Evolutionary conservation across 2,329 filamentous ascomycete genomes (phyloP), one percentile per base, ranked within the genome.

Genomic region (Trichoderma koningii): DNA sequence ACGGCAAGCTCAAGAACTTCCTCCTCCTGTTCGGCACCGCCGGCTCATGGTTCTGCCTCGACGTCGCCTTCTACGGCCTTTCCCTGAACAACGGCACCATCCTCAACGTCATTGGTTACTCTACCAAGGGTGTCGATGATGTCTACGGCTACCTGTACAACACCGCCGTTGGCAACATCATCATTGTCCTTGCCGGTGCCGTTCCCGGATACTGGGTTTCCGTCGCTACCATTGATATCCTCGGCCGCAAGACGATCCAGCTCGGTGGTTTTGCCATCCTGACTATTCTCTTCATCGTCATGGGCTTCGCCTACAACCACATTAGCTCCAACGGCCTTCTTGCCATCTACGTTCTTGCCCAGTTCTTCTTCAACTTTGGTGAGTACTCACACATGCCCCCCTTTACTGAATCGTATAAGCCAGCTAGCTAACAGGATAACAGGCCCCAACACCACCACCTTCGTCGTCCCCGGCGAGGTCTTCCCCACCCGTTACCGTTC

Each of bases 151-250:
- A 82, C 73, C 82, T 92, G 67, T 88, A 87, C 80, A 91, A 90
- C 77, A 91, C 87, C 7, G 89, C 90, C 56, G 83, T 92, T 21
- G 91, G 91, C 10, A 93, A 94, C 78, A 78, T 93, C 70, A 91
- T 93, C 69, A 83, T 93, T 57, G 87, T 93, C 70, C 86, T 90
- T 66, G 90, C 91, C 4, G 91, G 90, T 65, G 89, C 91, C 55
- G 90, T 93, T 15, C 91, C 91, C 0, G 91, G 91, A 15, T 93
- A 93, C 81, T 93, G 90, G 90, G 84, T 92, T 17, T 91, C 89
- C 0, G 90, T 93, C 6, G 87, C 87, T 1, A 87, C 85, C 1
- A 85, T 92, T 64, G 90, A 94, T 76, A 90, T 83, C 1, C 71
- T 93, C 15, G 91, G 90, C 62, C 89, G 91, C 72, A 93, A 92